These are phyloP conservation scores for Penicillium ochrochloron DNA, from an alignment of 495 filamentous ascomycete genomes.

Conservation along the genomic window DNA sequence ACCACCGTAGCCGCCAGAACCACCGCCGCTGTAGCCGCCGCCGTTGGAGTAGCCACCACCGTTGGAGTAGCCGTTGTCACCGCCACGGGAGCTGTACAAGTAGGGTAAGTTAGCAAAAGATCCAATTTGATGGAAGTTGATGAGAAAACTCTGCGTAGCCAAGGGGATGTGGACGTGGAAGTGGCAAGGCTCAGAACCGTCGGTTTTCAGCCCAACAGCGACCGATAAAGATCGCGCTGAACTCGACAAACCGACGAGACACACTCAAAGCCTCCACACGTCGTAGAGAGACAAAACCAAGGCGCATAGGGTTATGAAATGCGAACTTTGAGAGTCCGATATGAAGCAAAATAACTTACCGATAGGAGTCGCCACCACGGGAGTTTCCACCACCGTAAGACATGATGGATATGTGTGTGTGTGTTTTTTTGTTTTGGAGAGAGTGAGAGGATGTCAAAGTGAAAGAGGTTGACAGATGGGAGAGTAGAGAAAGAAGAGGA, in stretches of 20 bases:
- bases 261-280: background rate
- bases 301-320: background rate
- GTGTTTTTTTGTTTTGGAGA: background rate
- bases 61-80: constrained; percentile 52
- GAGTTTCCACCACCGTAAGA: constrained; percentile 75
- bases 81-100: constrained; percentile 46
- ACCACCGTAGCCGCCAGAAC: constrained; percentile 37
- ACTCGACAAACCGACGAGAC: background rate
- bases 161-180: background rate
- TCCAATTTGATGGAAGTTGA: constrained; percentile 1
- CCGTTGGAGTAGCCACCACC: constrained; percentile 33
- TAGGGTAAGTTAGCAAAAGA: constrained; percentile 27
- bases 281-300: background rate
- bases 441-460: background rate
- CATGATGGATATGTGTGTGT: constrained; percentile 49
- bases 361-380: constrained; percentile 51
- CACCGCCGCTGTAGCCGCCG: constrained; percentile 46
- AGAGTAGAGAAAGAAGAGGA: constrained; percentile 33
- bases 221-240: background rate
- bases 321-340: background rate
- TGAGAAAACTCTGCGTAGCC: background rate
- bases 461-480: constrained; percentile 18
- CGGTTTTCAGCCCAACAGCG: constrained; percentile 1
- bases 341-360: constrained; percentile 37
- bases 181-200: background rate